phyloP scores from a whole-genome alignment of 2,329 filamentous ascomycete genomes.

The Aciculosporium take region DNA sequence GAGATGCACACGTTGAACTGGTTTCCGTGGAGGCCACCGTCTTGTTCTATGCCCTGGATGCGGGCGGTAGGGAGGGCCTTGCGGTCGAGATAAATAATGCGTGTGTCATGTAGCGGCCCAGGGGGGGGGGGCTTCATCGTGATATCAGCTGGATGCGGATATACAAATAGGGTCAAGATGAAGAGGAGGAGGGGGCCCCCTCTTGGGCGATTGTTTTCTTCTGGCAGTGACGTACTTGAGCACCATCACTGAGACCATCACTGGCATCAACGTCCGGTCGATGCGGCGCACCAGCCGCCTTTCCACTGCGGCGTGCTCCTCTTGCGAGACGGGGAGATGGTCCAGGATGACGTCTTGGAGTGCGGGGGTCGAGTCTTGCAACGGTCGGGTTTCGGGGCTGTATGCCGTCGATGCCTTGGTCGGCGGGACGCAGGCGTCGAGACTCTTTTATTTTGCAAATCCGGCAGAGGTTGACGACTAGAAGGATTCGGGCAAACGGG shows the following conservation, averaged over 20 bases:
- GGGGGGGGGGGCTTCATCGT: no score
- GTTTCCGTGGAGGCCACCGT: background rate
- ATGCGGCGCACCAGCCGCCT: conserved; percentile 2
- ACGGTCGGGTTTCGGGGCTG: background rate
- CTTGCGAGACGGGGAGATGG: conserved; percentile 1
- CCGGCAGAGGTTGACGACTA: no score
- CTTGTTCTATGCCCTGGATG: conserved; percentile 4
- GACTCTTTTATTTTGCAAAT: no score
- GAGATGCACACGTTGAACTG: conserved; percentile 15
- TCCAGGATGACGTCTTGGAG: conserved; percentile 1
- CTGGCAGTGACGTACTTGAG: conserved; percentile 6
- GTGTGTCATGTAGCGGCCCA: background rate
- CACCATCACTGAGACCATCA: conserved; percentile 5
- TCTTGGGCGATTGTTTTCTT: background rate
- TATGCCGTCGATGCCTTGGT: background rate
- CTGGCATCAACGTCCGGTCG: conserved; percentile 6
- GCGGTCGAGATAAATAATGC: conserved; percentile 6
- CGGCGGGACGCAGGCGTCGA: no score
- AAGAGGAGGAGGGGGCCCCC: no score
- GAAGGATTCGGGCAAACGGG: no score
- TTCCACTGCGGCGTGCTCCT: conserved; percentile 2
- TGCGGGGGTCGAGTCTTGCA: background rate
- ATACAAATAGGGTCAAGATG: no score
- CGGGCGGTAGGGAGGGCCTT: conserved; percentile 5
- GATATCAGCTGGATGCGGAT: no score